phyloP scores from a whole-genome alignment of 1,139 yeast species.

The Arxiozyma telluris region DNA sequence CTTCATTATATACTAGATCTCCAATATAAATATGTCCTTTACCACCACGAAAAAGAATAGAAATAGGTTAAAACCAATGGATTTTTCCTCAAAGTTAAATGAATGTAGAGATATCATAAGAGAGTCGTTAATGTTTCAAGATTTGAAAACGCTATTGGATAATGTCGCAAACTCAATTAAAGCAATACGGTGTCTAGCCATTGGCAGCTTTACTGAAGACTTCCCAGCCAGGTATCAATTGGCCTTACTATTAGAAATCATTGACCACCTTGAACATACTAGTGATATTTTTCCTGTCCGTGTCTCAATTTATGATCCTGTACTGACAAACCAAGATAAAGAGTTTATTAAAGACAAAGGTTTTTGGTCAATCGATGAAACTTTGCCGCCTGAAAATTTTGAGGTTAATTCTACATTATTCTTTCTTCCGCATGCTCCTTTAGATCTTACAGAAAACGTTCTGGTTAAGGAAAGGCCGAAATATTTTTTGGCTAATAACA shows the following conservation, averaged over 20 bases:
- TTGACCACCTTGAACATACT: conserved; percentile 16
- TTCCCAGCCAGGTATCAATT: conserved; percentile 56
- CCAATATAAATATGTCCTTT: neutral
- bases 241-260: conserved; percentile 43
- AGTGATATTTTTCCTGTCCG: conserved; percentile 11
- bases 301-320: conserved; percentile 57
- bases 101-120: conserved; percentile 15
- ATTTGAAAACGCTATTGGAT: conserved; percentile 16
- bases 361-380: conserved; percentile 22
- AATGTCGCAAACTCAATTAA: conserved; percentile 11
- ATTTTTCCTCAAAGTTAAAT: conserved; percentile 1
- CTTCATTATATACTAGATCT: neutral
- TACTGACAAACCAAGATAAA: conserved; percentile 41
- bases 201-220: conserved; percentile 57
- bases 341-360: conserved; percentile 26
- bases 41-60: neutral
- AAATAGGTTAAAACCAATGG: conserved; percentile 4
- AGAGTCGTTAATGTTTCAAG: conserved; percentile 26
- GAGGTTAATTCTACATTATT: conserved; percentile 31
- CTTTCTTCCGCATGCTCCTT: conserved; percentile 71
- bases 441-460: conserved; percentile 44
- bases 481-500: conserved; percentile 41
- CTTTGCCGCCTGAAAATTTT: conserved; percentile 8
- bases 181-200: conserved; percentile 56
- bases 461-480: conserved; percentile 33